Percentiles rank a stretch among this genome's conserved stretches.
phyloP scores from a whole-genome alignment of 371 early-diverging fungal species.

The Enterocytospora artemiae region DNA sequence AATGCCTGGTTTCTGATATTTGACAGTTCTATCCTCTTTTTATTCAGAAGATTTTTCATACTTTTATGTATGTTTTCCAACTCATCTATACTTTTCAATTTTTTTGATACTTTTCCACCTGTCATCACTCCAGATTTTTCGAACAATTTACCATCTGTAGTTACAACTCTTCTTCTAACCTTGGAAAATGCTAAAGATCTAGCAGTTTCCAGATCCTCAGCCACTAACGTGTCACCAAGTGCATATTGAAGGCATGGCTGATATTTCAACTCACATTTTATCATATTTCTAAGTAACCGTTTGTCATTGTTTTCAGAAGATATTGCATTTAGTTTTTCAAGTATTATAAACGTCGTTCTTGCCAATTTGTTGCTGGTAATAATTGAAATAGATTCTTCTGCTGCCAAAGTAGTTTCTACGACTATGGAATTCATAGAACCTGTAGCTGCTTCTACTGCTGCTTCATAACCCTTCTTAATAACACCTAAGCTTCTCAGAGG shows the following conservation, averaged over 20 bases:
- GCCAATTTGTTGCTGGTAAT: slow-evolving; percentile 73
- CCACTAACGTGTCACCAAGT: slow-evolving; percentile 80
- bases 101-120: slow-evolving; percentile 63
- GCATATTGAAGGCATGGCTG: slow-evolving; percentile 87
- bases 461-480: slow-evolving; percentile 81
- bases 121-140: slow-evolving; percentile 90
- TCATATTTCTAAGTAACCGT: slow-evolving; percentile 64
- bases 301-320: neutral
- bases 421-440: slow-evolving; percentile 75
- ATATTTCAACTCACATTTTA: too few relatives aligned
- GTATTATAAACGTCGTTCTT: slow-evolving; percentile 74
- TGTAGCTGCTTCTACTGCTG: slow-evolving; percentile 85
- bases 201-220: slow-evolving; percentile 73
- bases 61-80: slow-evolving; percentile 22
- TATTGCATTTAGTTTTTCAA: slow-evolving; percentile 60
- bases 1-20: slow-evolving; percentile 5
- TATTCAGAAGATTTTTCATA: slow-evolving; percentile 13
- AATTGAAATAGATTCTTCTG: slow-evolving; percentile 77
- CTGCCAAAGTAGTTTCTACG: slow-evolving; percentile 79
- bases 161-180: slow-evolving; percentile 80
- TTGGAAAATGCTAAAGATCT: slow-evolving; percentile 72
- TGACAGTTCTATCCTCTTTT: slow-evolving; percentile 13
- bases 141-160: slow-evolving; percentile 82
- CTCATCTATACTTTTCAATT: slow-evolving; percentile 26
- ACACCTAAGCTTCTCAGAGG: slow-evolving; percentile 85